Percentiles rank a stretch among this genome's conserved stretches.
Evolutionary conservation across 495 filamentous ascomycete genomes (phyloP).

Genomic region (Penicillium roqueforti): DNA sequence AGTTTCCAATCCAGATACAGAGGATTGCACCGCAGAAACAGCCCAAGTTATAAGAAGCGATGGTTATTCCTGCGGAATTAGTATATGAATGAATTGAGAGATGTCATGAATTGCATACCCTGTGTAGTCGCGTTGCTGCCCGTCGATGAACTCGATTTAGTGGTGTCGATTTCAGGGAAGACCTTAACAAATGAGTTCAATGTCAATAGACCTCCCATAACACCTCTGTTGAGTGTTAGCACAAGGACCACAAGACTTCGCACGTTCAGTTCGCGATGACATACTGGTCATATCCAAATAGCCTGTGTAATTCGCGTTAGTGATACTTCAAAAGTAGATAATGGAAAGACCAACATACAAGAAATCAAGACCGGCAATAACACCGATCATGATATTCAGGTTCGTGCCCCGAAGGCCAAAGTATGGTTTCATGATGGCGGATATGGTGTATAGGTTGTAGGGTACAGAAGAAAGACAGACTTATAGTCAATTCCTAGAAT

Average conservation of each 20-base stretch:
- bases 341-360: slow-evolving; percentile 31
- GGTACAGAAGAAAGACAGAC: background rate
- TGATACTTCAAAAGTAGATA: background rate
- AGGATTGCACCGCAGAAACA: slow-evolving; percentile 67
- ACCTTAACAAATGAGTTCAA: slow-evolving; percentile 42
- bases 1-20: slow-evolving; percentile 66
- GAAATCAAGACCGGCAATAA: slow-evolving; percentile 67
- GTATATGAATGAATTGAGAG: background rate
- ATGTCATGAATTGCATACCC: slow-evolving; percentile 30
- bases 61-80: slow-evolving; percentile 44
- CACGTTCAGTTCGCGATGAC: background rate
- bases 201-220: slow-evolving; percentile 54
- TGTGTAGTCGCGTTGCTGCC: slow-evolving; percentile 47
- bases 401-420: slow-evolving; percentile 60
- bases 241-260: background rate
- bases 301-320: slow-evolving; percentile 15
- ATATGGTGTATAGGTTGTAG: background rate
- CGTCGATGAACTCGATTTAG: slow-evolving; percentile 20
- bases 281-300: slow-evolving; percentile 39
- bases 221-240: slow-evolving; percentile 35
- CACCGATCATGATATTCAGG: slow-evolving; percentile 63
- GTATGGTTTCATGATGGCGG: slow-evolving; percentile 35
- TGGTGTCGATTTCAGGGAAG: slow-evolving; percentile 52
- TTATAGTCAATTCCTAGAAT: slow-evolving; percentile 9
- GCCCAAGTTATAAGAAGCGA: slow-evolving; percentile 64